Base-by-base conservation (phyloP, 108 stramenopile species). In the Ochromonas danica region DNA sequence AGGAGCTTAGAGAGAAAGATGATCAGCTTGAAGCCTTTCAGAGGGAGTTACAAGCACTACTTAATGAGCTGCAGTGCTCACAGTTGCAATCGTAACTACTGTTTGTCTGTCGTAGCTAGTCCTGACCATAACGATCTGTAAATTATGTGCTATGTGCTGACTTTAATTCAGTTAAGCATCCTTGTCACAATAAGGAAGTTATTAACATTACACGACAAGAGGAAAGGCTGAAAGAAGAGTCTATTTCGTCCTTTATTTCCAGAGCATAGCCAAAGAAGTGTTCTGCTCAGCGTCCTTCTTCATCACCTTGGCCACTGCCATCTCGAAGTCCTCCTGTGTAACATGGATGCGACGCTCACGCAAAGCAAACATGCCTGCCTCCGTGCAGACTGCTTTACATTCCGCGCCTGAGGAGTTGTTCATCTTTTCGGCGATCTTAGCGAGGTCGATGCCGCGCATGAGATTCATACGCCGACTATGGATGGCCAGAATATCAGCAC, bases 311-410 rank as follows among this genome's bases (percentile, higher is more conserved):
- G 87, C 90, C 0, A 96, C 95, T 0, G 97, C 96, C 98, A 99
- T 97, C 88, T 97, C 97, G 84, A 99, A 99, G 89, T 99, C 98
- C 86, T 99, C 98, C 87, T 99, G 98, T 0, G 97, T 99, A 0
- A 99, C 97, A 86, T 99, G 97, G 39, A 98, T 95, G 62, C 97
- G 91, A 78, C 97, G 89, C 87, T 98, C 97, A 78, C 98, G 87
- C 72, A 99, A 83, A n/a, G 98, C 98, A 87, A 97, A 98, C 98
- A 99, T 99, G 78, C 98, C 98, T 22, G 98, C 98, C 83, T 99
- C 98, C 3, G 97, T 97, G 85, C 98, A 99, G 14, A 98, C 97
- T n/a, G 95, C 97, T 91, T 99, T 97, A 88, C 96, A 97, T 89
- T 99, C 98, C 14, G 98, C 98, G 38, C 98, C 98, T 62, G 93